Evolutionary conservation across 2,329 filamentous ascomycete species (phyloP).

Genomic region (Chrysoporthe deuterocubensis): DNA sequence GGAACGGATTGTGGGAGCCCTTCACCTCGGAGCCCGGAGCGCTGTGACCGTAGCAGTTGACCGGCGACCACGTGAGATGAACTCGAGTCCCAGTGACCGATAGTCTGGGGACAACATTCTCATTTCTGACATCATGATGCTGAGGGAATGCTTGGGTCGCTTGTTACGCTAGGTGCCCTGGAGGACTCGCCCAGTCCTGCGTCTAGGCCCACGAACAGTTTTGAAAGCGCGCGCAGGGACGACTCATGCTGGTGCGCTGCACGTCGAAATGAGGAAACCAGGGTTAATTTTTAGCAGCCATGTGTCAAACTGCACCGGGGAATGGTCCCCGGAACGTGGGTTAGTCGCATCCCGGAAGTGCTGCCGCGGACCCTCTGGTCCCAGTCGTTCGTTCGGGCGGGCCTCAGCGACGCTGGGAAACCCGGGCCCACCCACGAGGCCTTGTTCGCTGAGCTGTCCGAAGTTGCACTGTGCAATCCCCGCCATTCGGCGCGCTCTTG

Average conservation of each 20-base stretch:
- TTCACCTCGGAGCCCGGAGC: neutral
- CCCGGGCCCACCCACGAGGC: constrained; percentile 4
- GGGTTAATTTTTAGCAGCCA: constrained; percentile 28
- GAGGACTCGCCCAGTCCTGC: neutral
- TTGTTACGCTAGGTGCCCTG: neutral
- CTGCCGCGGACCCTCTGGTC: constrained; percentile 25
- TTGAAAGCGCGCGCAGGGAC: constrained; percentile 7
- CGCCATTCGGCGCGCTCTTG: constrained; percentile 23
- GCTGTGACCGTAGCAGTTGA: neutral
- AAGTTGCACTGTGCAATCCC: constrained; percentile 27
- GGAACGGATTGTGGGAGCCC: neutral
- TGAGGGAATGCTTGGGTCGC: neutral
- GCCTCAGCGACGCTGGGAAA: constrained; percentile 7
- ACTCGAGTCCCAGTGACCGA: neutral
- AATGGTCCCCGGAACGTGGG: constrained; percentile 26
- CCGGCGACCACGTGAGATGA: too few species aligned
- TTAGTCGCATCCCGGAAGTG: constrained; percentile 21
- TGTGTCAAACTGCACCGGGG: constrained; percentile 29
- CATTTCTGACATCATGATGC: constrained; percentile 5
- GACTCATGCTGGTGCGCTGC: constrained; percentile 24
- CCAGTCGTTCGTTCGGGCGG: constrained; percentile 17
- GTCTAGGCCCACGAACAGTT: constrained; percentile 18
- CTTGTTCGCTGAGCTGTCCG: constrained; percentile 10
- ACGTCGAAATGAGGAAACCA: constrained; percentile 23
- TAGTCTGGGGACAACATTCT: neutral